Evolutionary conservation across 345 rosid species (phyloP).

Genomic region (Abelmoschus esculentus): DNA sequence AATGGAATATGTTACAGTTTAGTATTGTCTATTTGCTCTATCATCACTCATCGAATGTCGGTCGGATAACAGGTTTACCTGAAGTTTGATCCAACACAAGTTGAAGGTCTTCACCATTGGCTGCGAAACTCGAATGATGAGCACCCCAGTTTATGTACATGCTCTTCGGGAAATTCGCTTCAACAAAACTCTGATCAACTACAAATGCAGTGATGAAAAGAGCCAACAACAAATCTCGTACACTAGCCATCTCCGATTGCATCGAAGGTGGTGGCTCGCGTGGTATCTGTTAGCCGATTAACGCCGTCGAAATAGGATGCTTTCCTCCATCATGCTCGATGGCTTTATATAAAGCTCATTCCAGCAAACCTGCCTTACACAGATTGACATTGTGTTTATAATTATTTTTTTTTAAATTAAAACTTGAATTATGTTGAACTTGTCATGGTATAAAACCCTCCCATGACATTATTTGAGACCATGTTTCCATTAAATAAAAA

Average conservation of each 20-base stretch:
- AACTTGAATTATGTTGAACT: conserved; percentile 3
- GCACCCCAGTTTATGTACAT: conserved; percentile 58
- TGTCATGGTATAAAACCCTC: conserved; percentile 9
- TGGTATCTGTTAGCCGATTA: neutral
- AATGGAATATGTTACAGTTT: neutral
- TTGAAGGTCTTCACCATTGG: conserved; percentile 34
- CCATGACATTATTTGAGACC: neutral
- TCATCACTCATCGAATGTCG: no score
- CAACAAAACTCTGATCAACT: conserved; percentile 28
- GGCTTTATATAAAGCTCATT: conserved; percentile 13
- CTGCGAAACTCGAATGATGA: conserved; percentile 26
- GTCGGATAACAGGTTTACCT: no score
- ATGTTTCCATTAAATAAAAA: no score
- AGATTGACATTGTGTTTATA: neutral
- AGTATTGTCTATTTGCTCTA: neutral
- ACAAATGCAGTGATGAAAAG: conserved; percentile 25
- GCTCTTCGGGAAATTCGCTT: conserved; percentile 44
- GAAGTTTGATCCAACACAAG: conserved; percentile 56
- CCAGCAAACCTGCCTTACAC: conserved; percentile 9
- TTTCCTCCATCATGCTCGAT: neutral
- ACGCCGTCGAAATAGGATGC: conserved; percentile 18
- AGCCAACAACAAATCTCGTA: conserved; percentile 17
- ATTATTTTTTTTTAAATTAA: neutral
- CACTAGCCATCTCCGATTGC: conserved; percentile 32
- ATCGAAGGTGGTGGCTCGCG: neutral